Base-by-base conservation (phyloP, 331 rosid species). In the Rosa hybrid region DNA sequence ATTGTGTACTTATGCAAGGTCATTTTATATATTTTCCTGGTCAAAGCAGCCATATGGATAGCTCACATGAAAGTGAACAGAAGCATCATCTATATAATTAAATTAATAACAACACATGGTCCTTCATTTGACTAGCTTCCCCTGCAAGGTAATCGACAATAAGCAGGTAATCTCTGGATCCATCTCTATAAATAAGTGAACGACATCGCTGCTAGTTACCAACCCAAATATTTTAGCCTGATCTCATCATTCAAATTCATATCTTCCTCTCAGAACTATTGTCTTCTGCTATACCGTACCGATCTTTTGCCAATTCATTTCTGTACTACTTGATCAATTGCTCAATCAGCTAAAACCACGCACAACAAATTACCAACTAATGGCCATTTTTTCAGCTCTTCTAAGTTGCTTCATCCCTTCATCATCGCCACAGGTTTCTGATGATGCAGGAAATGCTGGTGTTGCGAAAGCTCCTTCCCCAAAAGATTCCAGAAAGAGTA, bases 401-500 rank as follows among this genome's bases (percentile, higher is more conserved):
- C 20, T 73, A 0, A 18, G 23, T 45, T 80, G 83, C 76, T 80
- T 80, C 54, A 63, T 34, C 11, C 72, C 75, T n/a, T 68, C 75
- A 9, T 68, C 81, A n/a, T 59, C 83, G 14, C 38, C 72, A n/a
- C 54, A 44, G 81, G 64, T 48, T 27, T 62, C 78, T 4, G 62
- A 30, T 27, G 73, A 48, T 7, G 27, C 13, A 20, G 64, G 12
- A 6, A 17, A 8, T 16, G 65, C 70, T 14, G 14, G 56, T 16
- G 14, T 50, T 16, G 56, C 20, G 1, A 80, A 62, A 80, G 44
- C 21, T 21, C 3, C 60, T n/a, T 81, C 85, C 45, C 59, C 54
- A 41, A 78, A 84, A 68, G 85, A 70, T 45, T 51, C 78, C 68
- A 56, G 39, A 12, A 79, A 82, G 68, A 78, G 23, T 27, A 75